These are phyloP conservation scores for Pedinophyceae sp. DNA, from an alignment of 139 green algal genomes.

Conservation along the genomic window DNA sequence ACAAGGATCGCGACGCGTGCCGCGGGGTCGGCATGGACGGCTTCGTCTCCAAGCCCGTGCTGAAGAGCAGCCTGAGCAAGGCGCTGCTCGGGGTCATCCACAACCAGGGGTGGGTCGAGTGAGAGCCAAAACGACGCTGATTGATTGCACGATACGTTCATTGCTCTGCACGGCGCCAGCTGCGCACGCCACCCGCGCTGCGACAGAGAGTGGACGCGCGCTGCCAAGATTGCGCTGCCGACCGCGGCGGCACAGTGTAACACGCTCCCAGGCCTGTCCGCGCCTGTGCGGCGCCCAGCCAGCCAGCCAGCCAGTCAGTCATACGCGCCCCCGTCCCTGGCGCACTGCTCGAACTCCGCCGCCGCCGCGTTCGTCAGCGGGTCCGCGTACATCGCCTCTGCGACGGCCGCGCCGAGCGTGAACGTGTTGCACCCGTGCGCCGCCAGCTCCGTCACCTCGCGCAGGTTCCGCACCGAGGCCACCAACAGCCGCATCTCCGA, in stretches of 20 bases:
- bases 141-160: no score
- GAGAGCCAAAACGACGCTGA: no score
- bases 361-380: conserved; percentile 22
- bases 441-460: conserved; percentile 36
- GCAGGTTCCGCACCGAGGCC: conserved; percentile 31
- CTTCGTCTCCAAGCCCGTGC: conserved; percentile 72
- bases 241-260: no score
- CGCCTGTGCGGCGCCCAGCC: no score
- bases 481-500: conserved; percentile 47
- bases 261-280: no score
- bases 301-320: no score
- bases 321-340: no score
- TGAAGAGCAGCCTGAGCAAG: conserved; percentile 42
- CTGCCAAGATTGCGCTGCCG: no score
- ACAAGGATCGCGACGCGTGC: conserved; percentile 60
- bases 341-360: conserved; percentile 16
- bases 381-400: conserved; percentile 24
- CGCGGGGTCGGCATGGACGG: conserved; percentile 69
- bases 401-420: conserved; percentile 48
- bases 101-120: conserved; percentile 4
- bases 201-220: no score
- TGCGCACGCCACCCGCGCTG: no score
- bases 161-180: no score
- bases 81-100: conserved; percentile 20
- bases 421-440: conserved; percentile 61